Base-by-base conservation (phyloP, 2,329 filamentous ascomycete genomes). In the Xylariales sp. region DNA sequence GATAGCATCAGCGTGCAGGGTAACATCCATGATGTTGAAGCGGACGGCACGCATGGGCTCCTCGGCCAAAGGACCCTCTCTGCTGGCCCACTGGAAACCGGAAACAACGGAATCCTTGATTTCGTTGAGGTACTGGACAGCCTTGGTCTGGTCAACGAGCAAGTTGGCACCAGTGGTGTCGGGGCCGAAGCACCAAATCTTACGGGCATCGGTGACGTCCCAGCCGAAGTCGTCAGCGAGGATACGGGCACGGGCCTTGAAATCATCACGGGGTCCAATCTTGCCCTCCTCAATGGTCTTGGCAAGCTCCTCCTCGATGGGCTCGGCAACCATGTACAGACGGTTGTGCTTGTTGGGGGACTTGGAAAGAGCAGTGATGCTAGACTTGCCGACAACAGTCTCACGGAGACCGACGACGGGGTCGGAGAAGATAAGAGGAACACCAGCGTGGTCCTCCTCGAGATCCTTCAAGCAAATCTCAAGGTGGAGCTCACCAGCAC, bases 261-360 rank as follows among this genome's bases (percentile, higher is more conserved):
- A 88, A 76, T 98, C 93, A 68, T 98, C 93, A 79, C 91, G 88
- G 52, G 93, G 88, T 62, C 72, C 77, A 67, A 98, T 89, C 78
- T 89, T 93, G 76, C 93, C 93, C 40, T 63, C 52, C 77, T 98
- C 93, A 52, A 98, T 98, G 61, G 85, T 87, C 62, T 81, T 80
- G 57, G 87, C 78, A 45, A 98, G 84, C 57, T 97, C 93, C 80
- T 98, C 93, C 31, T 81, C 81, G 40, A 98, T 78, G 57, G 93
- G 93, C 72, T 89, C 74, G 51, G 93, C 93, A 69, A 79, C 81
- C 73, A 98, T 83, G 79, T 97, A 98, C 46, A 98, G 80, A 89
- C 93, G 91, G 82, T 98, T 98, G 86, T 98, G 93, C 88, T 98
- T 98, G 87, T 98, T 98, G 76, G 93, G 93, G 33, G 93, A 98